A percentile compares a stretch with the other conserved stretches of the same genome.
Conservation (phyloP, 148 eudicot genomes). For the Rhododendron molle region DNA sequence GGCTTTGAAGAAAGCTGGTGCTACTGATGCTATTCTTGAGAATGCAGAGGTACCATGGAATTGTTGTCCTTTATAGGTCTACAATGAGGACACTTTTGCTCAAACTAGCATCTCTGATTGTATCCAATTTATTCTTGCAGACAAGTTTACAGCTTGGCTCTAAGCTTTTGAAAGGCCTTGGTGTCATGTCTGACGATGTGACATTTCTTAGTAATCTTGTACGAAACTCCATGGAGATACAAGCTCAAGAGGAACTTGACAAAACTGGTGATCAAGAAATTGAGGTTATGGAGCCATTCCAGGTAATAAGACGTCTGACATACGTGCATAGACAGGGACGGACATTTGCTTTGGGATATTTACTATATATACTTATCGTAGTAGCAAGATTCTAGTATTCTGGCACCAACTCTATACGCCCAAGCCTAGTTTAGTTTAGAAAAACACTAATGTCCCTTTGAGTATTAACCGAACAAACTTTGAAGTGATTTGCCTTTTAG, state of each 20-base stretch:
- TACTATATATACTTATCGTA: background rate
- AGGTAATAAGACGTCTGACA: slow-evolving; percentile 35
- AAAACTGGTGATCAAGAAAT: slow-evolving; percentile 43
- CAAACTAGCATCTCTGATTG: slow-evolving; percentile 4
- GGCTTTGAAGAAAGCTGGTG: slow-evolving; percentile 90
- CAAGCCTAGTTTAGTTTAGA: background rate
- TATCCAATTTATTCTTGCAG: slow-evolving; percentile 33
- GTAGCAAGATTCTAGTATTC: background rate
- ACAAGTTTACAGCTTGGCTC: slow-evolving; percentile 98
- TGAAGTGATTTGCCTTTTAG: background rate
- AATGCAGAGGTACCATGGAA: slow-evolving; percentile 70
- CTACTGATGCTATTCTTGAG: slow-evolving; percentile 92
- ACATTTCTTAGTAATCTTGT: slow-evolving; percentile 69
- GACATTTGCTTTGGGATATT: background rate
- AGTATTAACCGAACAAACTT: background rate
- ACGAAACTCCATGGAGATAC: slow-evolving; percentile 79
- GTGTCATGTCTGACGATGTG: slow-evolving; percentile 95
- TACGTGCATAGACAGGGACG: background rate
- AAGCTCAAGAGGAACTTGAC: slow-evolving; percentile 60
- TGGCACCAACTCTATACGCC: background rate
- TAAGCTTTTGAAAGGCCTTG: slow-evolving; percentile 86
- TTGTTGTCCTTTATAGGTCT: slow-evolving; percentile 1
- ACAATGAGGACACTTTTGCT: background rate
- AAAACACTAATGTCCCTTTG: background rate
- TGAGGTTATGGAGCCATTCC: slow-evolving; percentile 63